phyloP scores from a whole-genome alignment of 495 filamentous ascomycete species.

The Daldinia loculata region DNA sequence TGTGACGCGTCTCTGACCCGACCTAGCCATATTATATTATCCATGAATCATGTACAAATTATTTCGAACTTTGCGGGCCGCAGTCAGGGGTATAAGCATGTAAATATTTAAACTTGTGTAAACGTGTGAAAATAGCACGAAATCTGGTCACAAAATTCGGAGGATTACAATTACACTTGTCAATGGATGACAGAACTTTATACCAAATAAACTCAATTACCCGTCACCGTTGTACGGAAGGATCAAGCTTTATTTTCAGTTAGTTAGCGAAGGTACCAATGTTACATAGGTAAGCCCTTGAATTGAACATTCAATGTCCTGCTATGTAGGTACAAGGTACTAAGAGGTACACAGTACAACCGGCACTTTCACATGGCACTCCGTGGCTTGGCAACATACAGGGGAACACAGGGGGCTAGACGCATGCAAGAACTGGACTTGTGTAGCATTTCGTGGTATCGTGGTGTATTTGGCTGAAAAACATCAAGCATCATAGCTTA shows the following conservation, averaged over 20 bases:
- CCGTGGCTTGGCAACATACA: slow-evolving; percentile 14
- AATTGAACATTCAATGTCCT: too few relatives aligned
- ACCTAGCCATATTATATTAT: slow-evolving; percentile 19
- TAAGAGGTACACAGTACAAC: background rate
- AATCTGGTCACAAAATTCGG: slow-evolving; percentile 8
- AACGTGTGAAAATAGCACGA: slow-evolving; percentile 4
- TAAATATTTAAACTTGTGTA: background rate
- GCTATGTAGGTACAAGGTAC: background rate
- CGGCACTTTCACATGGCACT: slow-evolving; percentile 26
- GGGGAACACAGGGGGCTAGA: background rate
- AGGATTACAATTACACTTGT: slow-evolving; percentile 18
- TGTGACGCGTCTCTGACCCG: slow-evolving; percentile 34
- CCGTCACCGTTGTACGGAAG: slow-evolving; percentile 19
- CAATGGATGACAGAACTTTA: slow-evolving; percentile 37
- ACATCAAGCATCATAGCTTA: slow-evolving; percentile 31
- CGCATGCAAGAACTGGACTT: slow-evolving; percentile 29
- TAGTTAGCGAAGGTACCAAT: background rate
- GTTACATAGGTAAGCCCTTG: too few relatives aligned
- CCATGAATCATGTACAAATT: slow-evolving; percentile 30
- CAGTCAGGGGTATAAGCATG: slow-evolving; percentile 11
- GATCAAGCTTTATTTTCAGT: slow-evolving; percentile 3
- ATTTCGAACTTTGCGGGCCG: slow-evolving; percentile 9
- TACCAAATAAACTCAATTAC: slow-evolving; percentile 26
- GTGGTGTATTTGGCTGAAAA: slow-evolving; percentile 40
- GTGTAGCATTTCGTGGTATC: slow-evolving; percentile 46